phyloP scores from a whole-genome alignment of 2,329 filamentous ascomycete genomes.

The Pyrenochaeta sp. region DNA sequence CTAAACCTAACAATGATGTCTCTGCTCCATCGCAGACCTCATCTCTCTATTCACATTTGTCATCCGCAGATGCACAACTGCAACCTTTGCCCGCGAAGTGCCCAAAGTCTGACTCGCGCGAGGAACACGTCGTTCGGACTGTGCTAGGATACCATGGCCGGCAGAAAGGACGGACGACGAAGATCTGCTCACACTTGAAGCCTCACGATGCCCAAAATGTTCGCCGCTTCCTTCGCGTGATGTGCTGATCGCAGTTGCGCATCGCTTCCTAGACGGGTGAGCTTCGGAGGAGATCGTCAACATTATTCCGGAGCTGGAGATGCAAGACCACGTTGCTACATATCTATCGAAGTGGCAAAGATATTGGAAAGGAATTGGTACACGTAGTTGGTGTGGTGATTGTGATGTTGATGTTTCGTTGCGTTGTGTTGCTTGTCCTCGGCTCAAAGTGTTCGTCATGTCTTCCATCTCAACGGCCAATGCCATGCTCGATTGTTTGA shows the following conservation, averaged over 20 bases:
- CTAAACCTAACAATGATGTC: neutral
- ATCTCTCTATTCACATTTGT: neutral
- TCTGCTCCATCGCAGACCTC: neutral
- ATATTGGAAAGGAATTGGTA: too few species aligned
- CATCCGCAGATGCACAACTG: neutral
- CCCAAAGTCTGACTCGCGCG: neutral
- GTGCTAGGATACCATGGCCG: constrained; percentile 20
- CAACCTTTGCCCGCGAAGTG: neutral
- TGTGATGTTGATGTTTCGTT: neutral
- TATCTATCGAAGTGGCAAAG: neutral
- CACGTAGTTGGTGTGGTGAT: too few species aligned
- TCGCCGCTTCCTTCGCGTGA: neutral
- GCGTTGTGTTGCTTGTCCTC: too few species aligned
- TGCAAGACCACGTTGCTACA: constrained; percentile 7
- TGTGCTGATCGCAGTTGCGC: constrained; percentile 3
- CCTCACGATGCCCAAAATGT: constrained; percentile 8
- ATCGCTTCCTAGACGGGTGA: neutral
- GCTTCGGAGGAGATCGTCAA: neutral
- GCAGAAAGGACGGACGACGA: constrained; percentile 17
- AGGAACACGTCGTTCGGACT: constrained; percentile 19
- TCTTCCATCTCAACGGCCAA: neutral
- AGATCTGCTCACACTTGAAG: constrained; percentile 15
- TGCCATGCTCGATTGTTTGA: neutral
- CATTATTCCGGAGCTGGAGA: neutral
- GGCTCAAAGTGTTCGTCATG: too few species aligned